A percentile compares a stretch with the other conserved stretches of the same genome.
These are phyloP conservation scores for Irpex rosettiformis DNA, from an alignment of 1,284 basidiomycete species.

Conservation along the genomic window DNA sequence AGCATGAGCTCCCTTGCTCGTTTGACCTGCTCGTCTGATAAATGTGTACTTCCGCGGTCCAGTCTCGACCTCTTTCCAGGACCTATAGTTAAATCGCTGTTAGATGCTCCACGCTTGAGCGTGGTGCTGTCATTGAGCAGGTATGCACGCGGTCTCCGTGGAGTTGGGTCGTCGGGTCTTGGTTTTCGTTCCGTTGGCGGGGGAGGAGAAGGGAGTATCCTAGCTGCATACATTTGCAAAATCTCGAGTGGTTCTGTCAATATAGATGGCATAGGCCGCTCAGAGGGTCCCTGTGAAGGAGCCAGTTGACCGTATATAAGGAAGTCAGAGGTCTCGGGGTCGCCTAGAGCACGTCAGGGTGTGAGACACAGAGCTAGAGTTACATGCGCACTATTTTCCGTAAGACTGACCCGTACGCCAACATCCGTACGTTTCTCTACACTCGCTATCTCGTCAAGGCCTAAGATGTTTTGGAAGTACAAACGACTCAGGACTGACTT, in stretches of 20 bases:
- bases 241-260: slow-evolving; percentile 23
- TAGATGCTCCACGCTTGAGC: slow-evolving; percentile 18
- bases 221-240: slow-evolving; percentile 53
- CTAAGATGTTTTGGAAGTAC: slow-evolving; percentile 71
- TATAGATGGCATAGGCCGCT: slow-evolving; percentile 18
- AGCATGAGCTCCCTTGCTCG: slow-evolving; percentile 35
- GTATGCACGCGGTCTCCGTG: slow-evolving; percentile 53
- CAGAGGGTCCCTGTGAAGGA: slow-evolving; percentile 15
- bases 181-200: slow-evolving; percentile 41
- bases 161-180: slow-evolving; percentile 74
- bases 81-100: background rate
- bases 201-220: slow-evolving; percentile 45
- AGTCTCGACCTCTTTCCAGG: slow-evolving; percentile 14
- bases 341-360: slow-evolving; percentile 42
- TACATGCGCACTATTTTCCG: slow-evolving; percentile 53
- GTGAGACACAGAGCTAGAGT: background rate
- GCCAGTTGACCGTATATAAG: slow-evolving; percentile 58
- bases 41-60: too few relatives aligned
- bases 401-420: slow-evolving; percentile 66
- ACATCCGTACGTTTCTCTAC: slow-evolving; percentile 34
- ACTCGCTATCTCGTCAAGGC: slow-evolving; percentile 44
- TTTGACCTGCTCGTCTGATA: slow-evolving; percentile 28
- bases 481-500: slow-evolving; percentile 54
- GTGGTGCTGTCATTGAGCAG: slow-evolving; percentile 18
- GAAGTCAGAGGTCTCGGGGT: slow-evolving; percentile 62